Conservation (phyloP, 495 filamentous ascomycete genomes). For the Bacidia gigantensis region DNA sequence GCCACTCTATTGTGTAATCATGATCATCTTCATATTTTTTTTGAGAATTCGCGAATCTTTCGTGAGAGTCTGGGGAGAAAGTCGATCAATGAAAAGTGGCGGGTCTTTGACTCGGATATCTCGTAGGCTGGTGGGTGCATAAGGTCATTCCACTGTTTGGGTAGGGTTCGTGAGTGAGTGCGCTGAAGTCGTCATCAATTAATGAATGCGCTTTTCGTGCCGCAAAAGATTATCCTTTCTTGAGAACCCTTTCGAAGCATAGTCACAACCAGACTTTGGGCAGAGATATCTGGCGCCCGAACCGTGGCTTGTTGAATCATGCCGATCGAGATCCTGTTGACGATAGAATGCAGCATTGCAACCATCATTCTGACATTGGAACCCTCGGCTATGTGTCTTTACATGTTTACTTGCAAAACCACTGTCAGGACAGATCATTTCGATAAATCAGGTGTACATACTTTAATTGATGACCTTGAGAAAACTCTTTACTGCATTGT, state of each 20-base stretch:
- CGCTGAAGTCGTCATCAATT: too few species aligned
- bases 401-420: slow-evolving; percentile 8
- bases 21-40: too few species aligned
- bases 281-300: background rate
- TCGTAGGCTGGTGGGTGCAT: too few species aligned
- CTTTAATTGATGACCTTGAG: background rate
- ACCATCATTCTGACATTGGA: background rate
- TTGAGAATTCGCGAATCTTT: too few species aligned
- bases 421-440: too few species aligned
- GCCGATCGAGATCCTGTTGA: background rate
- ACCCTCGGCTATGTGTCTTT: slow-evolving; percentile 3
- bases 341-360: slow-evolving; percentile 3
- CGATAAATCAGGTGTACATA: background rate
- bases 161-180: too few species aligned
- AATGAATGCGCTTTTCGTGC: background rate
- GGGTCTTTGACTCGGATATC: too few species aligned
- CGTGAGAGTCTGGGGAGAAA: too few species aligned
- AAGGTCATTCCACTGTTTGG: too few species aligned
- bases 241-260: background rate
- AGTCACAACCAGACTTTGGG: background rate
- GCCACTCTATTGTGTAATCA: too few species aligned
- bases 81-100: too few species aligned
- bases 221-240: slow-evolving; percentile 4
- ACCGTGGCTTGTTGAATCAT: background rate
- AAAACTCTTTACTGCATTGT: background rate